Evolutionary conservation across 139 green algal genomes (phyloP).

Genomic region (Haematococcus lacustris): DNA sequence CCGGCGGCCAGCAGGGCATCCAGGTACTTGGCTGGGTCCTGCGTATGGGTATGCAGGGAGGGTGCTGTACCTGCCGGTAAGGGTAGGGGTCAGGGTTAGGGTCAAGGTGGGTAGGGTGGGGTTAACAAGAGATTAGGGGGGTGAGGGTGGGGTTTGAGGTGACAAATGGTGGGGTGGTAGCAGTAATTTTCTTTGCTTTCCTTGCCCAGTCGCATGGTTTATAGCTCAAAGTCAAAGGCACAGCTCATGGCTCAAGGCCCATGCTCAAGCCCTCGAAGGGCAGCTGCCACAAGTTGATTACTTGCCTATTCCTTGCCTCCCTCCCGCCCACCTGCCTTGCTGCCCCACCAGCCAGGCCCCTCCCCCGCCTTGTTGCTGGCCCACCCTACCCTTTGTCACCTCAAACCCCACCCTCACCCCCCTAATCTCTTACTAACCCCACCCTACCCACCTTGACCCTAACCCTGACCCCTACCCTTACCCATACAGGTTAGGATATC

Average conservation of each 20-base stretch:
- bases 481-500: no score
- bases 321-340: not conserved
- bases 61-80: no score
- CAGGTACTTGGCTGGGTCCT: conserved; percentile 19
- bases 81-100: not conserved
- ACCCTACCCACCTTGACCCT: not conserved
- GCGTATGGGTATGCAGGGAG: no score
- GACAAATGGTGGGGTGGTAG: not conserved
- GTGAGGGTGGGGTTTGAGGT: not conserved
- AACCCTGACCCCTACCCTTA: not conserved
- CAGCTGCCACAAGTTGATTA: not conserved
- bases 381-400: not conserved
- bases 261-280: no score
- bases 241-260: not conserved
- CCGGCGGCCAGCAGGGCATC: conserved; percentile 9
- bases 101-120: not conserved
- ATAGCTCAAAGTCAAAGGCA: not conserved
- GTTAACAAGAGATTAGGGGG: not conserved
- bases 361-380: no score
- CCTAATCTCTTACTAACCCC: not conserved
- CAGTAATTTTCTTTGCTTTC: not conserved
- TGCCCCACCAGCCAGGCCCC: no score
- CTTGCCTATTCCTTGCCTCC: not conserved
- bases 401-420: not conserved
- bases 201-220: not conserved